Conservation (phyloP, 257 asterid species). For the Solanum tarijense region DNA sequence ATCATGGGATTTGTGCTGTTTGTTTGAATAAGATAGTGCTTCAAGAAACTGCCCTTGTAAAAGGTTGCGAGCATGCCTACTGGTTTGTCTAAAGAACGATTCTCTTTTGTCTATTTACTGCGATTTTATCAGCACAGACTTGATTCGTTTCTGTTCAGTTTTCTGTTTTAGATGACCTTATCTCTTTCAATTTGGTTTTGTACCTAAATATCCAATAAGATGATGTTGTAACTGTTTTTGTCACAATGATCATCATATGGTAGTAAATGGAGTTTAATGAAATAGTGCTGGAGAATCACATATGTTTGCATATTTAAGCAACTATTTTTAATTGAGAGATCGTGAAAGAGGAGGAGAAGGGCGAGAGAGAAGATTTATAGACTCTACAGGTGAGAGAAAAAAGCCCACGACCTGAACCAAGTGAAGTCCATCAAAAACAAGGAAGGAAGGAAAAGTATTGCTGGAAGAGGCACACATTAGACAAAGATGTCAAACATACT, state of each 20-base stretch:
- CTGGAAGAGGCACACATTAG: background rate
- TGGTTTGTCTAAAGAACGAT: conserved; percentile 52
- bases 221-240: background rate
- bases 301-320: background rate
- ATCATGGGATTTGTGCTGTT: conserved; percentile 71
- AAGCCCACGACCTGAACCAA: background rate
- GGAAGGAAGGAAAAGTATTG: background rate
- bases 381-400: background rate
- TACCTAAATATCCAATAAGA: background rate
- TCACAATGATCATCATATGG: background rate
- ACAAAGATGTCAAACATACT: background rate
- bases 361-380: background rate
- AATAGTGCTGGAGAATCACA: background rate
- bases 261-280: background rate
- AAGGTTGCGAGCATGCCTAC: conserved; percentile 99
- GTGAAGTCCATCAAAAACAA: background rate
- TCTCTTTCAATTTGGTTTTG: background rate
- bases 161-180: background rate
- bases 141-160: background rate
- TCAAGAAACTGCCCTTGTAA: conserved; percentile 87
- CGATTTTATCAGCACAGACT: background rate
- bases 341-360: background rate
- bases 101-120: conserved; percentile 5
- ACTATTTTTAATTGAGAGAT: background rate
- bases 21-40: conserved; percentile 69